Evolutionary conservation across 768 basidiomycete genomes (phyloP).

Genomic region (Rhodotorula paludigena): DNA sequence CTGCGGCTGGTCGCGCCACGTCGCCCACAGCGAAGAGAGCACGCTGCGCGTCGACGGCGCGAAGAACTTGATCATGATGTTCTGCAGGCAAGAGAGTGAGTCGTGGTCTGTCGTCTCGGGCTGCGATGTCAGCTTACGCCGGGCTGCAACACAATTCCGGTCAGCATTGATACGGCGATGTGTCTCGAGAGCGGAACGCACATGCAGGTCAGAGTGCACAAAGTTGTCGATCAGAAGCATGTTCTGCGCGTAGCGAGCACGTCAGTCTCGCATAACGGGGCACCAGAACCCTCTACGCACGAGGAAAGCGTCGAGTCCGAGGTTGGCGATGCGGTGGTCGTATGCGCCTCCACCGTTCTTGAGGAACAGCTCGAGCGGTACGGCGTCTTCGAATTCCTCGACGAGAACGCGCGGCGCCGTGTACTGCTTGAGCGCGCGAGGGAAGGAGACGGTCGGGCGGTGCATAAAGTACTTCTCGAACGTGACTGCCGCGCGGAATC

Average conservation of each 20-base stretch:
- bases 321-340: constrained; percentile 79
- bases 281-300: constrained; percentile 51
- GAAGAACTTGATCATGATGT: constrained; percentile 96
- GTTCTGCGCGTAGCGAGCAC: constrained; percentile 56
- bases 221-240: constrained; percentile 98
- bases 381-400: constrained; percentile 87
- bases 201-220: constrained; percentile 62
- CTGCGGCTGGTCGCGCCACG: constrained; percentile 52
- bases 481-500: constrained; percentile 45
- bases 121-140: neutral
- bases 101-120: neutral
- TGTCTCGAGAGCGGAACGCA: constrained; percentile 4
- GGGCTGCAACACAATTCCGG: too few relatives aligned
- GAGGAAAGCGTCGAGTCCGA: constrained; percentile 90
- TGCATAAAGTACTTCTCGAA: constrained; percentile 81
- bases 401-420: constrained; percentile 77
- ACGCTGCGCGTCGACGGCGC: constrained; percentile 66
- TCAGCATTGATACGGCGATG: too few relatives aligned
- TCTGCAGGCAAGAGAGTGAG: constrained; percentile 45
- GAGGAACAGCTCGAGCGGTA: constrained; percentile 81
- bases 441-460: constrained; percentile 77
- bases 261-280: neutral
- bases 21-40: constrained; percentile 48
- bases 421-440: constrained; percentile 74
- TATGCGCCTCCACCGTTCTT: constrained; percentile 86